Conservation (phyloP, 805 yeast genomes). For the Candida khao-thaluensis region DNA sequence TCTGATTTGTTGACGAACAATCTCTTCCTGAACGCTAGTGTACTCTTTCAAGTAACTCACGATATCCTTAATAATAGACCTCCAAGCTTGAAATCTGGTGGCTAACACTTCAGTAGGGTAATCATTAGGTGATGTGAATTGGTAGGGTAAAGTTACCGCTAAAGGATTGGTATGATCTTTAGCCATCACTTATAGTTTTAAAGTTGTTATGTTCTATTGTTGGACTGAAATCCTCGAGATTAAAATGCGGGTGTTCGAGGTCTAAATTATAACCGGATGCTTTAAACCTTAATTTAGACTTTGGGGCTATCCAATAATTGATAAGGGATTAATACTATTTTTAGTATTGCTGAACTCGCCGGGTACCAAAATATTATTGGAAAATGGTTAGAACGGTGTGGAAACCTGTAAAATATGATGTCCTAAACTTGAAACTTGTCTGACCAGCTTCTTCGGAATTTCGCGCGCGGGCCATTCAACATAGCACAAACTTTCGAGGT, state of each 20-base stretch:
- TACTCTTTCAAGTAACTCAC: conserved; percentile 74
- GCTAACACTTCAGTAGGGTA: conserved; percentile 86
- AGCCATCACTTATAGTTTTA: conserved; percentile 1
- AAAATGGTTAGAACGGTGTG: too few relatives aligned
- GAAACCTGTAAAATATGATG: too few relatives aligned
- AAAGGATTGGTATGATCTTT: conserved; percentile 33
- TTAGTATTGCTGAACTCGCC: too few relatives aligned
- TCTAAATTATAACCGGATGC: neutral
- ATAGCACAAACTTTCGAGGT: conserved; percentile 2
- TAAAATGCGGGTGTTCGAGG: conserved; percentile 3
- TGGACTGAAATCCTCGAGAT: too few relatives aligned
- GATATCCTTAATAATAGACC: conserved; percentile 71
- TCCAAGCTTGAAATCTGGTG: conserved; percentile 81
- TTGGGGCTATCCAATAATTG: too few relatives aligned
- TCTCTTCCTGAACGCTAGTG: conserved; percentile 84
- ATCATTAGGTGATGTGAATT: conserved; percentile 32
- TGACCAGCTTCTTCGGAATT: conserved; percentile 1
- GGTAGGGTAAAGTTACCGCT: conserved; percentile 39
- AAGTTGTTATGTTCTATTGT: too few relatives aligned
- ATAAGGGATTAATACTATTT: too few relatives aligned
- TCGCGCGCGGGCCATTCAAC: neutral
- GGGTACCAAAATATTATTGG: too few relatives aligned
- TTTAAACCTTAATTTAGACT: neutral
- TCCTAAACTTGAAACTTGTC: neutral
- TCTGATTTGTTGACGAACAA: conserved; percentile 76